Conservation (phyloP, 1,284 basidiomycete genomes). For the Athelia psychrophila region DNA sequence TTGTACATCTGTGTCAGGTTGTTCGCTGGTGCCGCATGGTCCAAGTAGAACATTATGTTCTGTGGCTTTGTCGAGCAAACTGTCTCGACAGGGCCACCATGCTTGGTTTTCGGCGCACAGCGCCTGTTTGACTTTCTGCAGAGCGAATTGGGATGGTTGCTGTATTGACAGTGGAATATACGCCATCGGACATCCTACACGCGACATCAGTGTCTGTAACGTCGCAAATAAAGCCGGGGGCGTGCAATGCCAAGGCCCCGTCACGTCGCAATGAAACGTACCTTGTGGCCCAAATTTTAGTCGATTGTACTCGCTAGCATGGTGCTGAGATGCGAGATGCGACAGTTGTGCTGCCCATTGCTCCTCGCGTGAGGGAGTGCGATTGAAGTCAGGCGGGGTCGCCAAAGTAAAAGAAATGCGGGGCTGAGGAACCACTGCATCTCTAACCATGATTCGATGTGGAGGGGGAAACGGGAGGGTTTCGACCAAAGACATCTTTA, state of each 20-base stretch:
- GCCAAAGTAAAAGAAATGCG: background rate
- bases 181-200: constrained; percentile 47
- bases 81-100: constrained; percentile 50
- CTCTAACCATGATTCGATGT: background rate
- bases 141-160: constrained; percentile 59
- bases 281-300: constrained; percentile 74
- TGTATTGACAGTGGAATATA: constrained; percentile 76
- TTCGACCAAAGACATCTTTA: background rate
- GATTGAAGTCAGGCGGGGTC: background rate
- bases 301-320: constrained; percentile 73
- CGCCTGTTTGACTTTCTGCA: constrained; percentile 61
- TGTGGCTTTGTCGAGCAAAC: constrained; percentile 6
- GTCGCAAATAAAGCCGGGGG: no score
- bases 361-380: background rate
- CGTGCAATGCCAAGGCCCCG: background rate
- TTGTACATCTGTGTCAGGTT: constrained; percentile 31
- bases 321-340: constrained; percentile 75
- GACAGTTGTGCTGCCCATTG: constrained; percentile 35
- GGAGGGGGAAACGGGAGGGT: background rate
- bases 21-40: constrained; percentile 21
- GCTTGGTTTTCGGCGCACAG: constrained; percentile 36
- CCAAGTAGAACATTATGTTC: constrained; percentile 22
- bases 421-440: background rate
- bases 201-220: no score
- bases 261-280: constrained; percentile 24